phyloP scores from a whole-genome alignment of 2,329 filamentous ascomycete species.

The Ophiostoma quercus region DNA sequence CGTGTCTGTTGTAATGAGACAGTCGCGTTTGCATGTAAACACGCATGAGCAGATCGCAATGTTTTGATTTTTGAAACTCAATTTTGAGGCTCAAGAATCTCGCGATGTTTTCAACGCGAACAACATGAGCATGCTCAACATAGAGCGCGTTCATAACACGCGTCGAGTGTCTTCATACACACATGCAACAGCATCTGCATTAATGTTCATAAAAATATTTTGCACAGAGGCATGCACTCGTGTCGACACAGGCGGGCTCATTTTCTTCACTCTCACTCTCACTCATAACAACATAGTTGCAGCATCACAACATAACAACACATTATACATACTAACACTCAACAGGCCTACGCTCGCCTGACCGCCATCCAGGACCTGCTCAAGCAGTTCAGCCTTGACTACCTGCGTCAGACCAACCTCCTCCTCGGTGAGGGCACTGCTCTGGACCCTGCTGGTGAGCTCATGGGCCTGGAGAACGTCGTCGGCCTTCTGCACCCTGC shows the following conservation, averaged over 20 bases:
- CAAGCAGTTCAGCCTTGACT: constrained; percentile 73
- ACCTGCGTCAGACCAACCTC: constrained; percentile 82
- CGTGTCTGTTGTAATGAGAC: not conserved
- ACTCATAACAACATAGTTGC: no score
- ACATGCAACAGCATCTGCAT: not conserved
- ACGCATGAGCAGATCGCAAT: not conserved
- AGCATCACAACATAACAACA: no score
- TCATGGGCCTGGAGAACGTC: constrained; percentile 49
- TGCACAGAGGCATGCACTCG: not conserved
- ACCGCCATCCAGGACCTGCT: constrained; percentile 74
- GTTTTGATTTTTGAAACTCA: not conserved
- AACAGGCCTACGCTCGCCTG: constrained; percentile 69
- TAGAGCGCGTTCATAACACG: no score
- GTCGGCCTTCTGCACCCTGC: constrained; percentile 44
- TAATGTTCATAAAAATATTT: not conserved
- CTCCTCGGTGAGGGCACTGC: constrained; percentile 59
- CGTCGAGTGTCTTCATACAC: not conserved
- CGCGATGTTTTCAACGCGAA: not conserved
- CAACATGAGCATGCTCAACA: not conserved
- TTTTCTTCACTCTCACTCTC: not conserved
- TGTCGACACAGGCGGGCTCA: no score
- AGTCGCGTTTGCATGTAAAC: not conserved
- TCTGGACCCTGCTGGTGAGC: constrained; percentile 43
- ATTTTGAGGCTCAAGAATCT: not conserved
- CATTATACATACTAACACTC: not conserved